These are phyloP conservation scores for Colletotrichum sp. DNA, from an alignment of 2,329 filamentous ascomycete genomes.

Conservation along the genomic window DNA sequence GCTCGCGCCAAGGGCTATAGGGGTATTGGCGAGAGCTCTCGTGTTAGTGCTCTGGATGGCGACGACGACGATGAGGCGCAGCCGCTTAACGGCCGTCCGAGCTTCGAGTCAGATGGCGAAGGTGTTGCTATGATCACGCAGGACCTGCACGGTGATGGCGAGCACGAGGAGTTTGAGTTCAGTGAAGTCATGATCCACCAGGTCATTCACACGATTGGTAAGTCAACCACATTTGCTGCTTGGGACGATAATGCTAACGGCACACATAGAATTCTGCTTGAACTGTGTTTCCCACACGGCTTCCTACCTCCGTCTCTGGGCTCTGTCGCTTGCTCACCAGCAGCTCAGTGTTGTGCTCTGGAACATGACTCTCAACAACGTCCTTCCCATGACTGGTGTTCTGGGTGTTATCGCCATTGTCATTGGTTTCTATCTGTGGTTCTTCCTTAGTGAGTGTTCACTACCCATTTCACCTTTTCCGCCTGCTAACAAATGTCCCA, in stretches of 20 bases:
- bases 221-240: constrained; percentile 34
- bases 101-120: constrained; percentile 71
- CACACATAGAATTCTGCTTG: constrained; percentile 82
- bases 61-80: constrained; percentile 77
- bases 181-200: constrained; percentile 98
- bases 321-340: constrained; percentile 94
- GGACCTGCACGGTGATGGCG: constrained; percentile 75
- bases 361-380: constrained; percentile 89
- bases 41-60: constrained; percentile 87
- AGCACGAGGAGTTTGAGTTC: constrained; percentile 97
- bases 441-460: constrained; percentile 66
- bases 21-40: constrained; percentile 86
- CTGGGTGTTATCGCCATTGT: constrained; percentile 82
- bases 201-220: constrained; percentile 97
- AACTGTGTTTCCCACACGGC: constrained; percentile 99
- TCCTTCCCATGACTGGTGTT: constrained; percentile 69
- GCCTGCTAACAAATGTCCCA: constrained; percentile 22
- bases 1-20: constrained; percentile 89
- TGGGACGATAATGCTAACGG: constrained; percentile 29
- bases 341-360: constrained; percentile 96
- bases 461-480: neutral
- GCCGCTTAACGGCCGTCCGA: constrained; percentile 62
- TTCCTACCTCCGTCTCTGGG: constrained; percentile 98
- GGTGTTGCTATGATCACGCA: constrained; percentile 88
- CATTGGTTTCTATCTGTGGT: constrained; percentile 86